A percentile compares a stretch with the other conserved stretches of the same genome.
Conservation (phyloP, 2,329 filamentous ascomycete genomes). For the Trichoderma sp. region DNA sequence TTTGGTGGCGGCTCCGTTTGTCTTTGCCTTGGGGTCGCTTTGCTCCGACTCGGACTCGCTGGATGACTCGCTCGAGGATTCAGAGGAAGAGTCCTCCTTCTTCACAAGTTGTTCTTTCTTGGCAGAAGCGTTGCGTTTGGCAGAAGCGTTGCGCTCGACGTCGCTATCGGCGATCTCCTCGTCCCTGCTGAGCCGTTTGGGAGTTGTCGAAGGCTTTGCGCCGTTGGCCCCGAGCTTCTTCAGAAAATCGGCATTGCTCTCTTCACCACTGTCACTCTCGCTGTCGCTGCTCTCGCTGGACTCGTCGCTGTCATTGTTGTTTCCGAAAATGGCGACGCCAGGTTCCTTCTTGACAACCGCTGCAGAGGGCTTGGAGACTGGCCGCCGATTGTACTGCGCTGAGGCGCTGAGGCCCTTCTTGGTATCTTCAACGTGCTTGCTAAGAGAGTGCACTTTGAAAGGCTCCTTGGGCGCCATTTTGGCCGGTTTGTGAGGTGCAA, state of each 20-base stretch:
- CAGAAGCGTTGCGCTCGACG: conserved; percentile 34
- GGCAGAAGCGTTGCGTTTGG: conserved; percentile 23
- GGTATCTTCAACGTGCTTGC: conserved; percentile 38
- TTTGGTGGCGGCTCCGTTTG: conserved; percentile 27
- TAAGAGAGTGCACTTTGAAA: conserved; percentile 38
- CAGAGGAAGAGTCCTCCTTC: conserved; percentile 18
- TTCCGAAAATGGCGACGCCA: conserved; percentile 30
- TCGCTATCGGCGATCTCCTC: conserved; percentile 45
- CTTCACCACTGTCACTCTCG: conserved; percentile 34
- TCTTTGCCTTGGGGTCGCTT: conserved; percentile 26
- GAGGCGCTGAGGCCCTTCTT: conserved; percentile 35
- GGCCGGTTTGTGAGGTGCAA: conserved; percentile 19
- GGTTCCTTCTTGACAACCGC: conserved; percentile 32
- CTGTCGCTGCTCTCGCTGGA: conserved; percentile 36
- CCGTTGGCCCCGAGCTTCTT: conserved; percentile 30
- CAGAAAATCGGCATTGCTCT: conserved; percentile 30
- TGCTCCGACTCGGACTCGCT: conserved; percentile 16
- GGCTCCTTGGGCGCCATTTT: conserved; percentile 38
- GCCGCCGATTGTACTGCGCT: conserved; percentile 33
- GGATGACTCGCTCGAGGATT: conserved; percentile 17
- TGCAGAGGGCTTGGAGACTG: conserved; percentile 26
- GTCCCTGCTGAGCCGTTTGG: conserved; percentile 32
- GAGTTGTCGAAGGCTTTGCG: conserved; percentile 20
- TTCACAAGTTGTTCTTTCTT: conserved; percentile 18
- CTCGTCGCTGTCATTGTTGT: conserved; percentile 31